Base-by-base conservation (phyloP, 2,329 filamentous ascomycete genomes). In the Trichoderma koningii region DNA sequence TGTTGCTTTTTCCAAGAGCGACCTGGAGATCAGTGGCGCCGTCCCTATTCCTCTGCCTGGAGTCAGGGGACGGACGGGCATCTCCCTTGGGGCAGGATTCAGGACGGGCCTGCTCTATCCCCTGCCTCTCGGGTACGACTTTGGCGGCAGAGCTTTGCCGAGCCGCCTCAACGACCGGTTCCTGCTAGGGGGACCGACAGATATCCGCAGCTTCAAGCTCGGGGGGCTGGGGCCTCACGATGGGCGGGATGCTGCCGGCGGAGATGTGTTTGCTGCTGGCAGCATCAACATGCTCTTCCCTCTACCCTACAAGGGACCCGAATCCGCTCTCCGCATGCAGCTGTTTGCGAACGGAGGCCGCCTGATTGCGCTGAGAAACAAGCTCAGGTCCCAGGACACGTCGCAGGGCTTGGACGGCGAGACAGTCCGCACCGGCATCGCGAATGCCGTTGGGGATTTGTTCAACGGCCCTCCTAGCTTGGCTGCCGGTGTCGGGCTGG, bases 161-260 rank as follows among this genome's bases (percentile, higher is more conserved):
- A 96, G 91, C 69, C 87, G 92, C 34, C 85, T 98, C 72, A 97
- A 96, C 74, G 95, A 99, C 76, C 92, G 95, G 51, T 99, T 99
- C 80, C 88, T 93, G 73, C 90, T 99, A 38, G 95, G 95, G 50
- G 95, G 95, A 0, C 94, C 95, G 3, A 97, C 93, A 3, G 94
- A 97, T 73, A 91, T 99, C 15, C 91, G 95, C 63, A 95, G 95
- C 2, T 99, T 99, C 83, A 89, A 92, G 66, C 85, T 96, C 23
- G 91, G 89, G 21, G 95, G 95, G 1, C 83, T 99, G 6, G 95
- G 95, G 9, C 93, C 95, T 4, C 89, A 90, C 68, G 94, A 98
- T 72, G 91, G 93, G 1, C 76, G 81, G 19, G 94, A 99, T 77
- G 88, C 93, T 0, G 87, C 97, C 0, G 95, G 95, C 14, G 95